A percentile compares a stretch with the other conserved stretches of the same genome.
phyloP scores from a whole-genome alignment of 768 basidiomycete genomes.

The Pleurotus giganteus region DNA sequence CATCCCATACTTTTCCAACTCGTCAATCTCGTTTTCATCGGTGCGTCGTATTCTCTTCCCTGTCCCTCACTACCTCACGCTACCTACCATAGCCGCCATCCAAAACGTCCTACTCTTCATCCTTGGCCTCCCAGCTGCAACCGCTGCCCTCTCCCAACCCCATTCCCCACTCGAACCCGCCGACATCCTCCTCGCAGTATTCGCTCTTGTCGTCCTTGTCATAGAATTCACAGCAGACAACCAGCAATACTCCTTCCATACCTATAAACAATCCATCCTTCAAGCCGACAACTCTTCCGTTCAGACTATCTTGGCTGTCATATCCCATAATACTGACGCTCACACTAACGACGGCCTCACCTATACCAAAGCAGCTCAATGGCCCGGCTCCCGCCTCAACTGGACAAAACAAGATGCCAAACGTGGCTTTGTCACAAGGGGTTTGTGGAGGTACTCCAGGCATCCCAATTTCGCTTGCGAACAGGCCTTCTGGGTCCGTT shows the following conservation, averaged over 20 bases:
- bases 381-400: conserved; percentile 62
- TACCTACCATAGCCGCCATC: conserved; percentile 45
- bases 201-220: conserved; percentile 58
- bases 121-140: conserved; percentile 60
- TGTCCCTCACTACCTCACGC: background rate
- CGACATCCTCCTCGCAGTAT: conserved; percentile 59
- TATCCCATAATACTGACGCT: conserved; percentile 25
- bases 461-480: conserved; percentile 96
- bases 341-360: conserved; percentile 26
- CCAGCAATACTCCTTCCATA: conserved; percentile 85
- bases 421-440: conserved; percentile 82
- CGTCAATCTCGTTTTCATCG: conserved; percentile 62
- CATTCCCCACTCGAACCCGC: conserved; percentile 49
- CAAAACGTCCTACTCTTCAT: conserved; percentile 83
- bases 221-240: conserved; percentile 88
- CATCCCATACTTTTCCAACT: conserved; percentile 44
- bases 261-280: conserved; percentile 61
- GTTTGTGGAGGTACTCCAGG: conserved; percentile 83
- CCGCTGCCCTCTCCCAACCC: conserved; percentile 48
- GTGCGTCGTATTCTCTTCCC: conserved; percentile 28
- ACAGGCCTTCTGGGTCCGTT: conserved; percentile 77
- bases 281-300: background rate
- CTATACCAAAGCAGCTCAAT: conserved; percentile 49
- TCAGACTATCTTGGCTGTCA: background rate
- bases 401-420: conserved; percentile 68